Conservation (phyloP, 169 alveolate species). For the Eimeria necatrix region DNA sequence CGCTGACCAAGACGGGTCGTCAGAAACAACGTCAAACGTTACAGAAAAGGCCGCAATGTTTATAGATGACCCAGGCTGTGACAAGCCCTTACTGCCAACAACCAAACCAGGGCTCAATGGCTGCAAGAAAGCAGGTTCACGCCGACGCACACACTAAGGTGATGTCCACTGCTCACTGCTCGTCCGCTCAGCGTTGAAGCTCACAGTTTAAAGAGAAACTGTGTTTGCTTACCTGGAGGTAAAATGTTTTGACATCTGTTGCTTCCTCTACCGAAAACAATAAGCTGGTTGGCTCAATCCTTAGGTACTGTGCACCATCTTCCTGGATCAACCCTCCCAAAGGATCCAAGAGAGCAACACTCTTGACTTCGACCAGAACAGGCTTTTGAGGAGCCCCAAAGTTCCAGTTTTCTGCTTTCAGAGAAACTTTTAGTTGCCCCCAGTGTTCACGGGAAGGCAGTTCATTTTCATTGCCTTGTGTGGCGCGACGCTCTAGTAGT, state of each 20-base stretch:
- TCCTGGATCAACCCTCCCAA: slow-evolving; percentile 31
- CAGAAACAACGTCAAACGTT: slow-evolving; percentile 30
- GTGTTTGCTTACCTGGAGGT: slow-evolving; percentile 56
- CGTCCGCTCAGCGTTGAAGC: not conserved
- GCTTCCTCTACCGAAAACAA: slow-evolving; percentile 56
- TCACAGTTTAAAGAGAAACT: not conserved
- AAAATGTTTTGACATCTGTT: slow-evolving; percentile 19
- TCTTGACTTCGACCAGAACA: slow-evolving; percentile 33
- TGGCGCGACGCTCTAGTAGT: slow-evolving; percentile 43
- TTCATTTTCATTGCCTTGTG: not conserved
- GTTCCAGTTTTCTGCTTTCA: slow-evolving; percentile 61
- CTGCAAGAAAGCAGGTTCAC: slow-evolving; percentile 30
- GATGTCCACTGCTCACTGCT: not conserved
- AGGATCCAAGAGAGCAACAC: slow-evolving; percentile 17
- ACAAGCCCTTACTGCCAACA: slow-evolving; percentile 65
- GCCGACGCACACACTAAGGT: not conserved
- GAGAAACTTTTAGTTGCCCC: slow-evolving; percentile 56
- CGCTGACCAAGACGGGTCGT: slow-evolving; percentile 65
- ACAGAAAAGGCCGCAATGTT: slow-evolving; percentile 54
- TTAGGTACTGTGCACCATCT: slow-evolving; percentile 58
- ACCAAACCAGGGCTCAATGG: slow-evolving; percentile 72
- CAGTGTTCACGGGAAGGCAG: slow-evolving; percentile 60
- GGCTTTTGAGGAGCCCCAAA: slow-evolving; percentile 69
- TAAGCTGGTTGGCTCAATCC: slow-evolving; percentile 48
- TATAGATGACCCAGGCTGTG: slow-evolving; percentile 18